Evolutionary conservation across 305 asterid genomes (phyloP), one percentile per base, ranked within the genome.

Genomic region (Fraxinus paxiana): DNA sequence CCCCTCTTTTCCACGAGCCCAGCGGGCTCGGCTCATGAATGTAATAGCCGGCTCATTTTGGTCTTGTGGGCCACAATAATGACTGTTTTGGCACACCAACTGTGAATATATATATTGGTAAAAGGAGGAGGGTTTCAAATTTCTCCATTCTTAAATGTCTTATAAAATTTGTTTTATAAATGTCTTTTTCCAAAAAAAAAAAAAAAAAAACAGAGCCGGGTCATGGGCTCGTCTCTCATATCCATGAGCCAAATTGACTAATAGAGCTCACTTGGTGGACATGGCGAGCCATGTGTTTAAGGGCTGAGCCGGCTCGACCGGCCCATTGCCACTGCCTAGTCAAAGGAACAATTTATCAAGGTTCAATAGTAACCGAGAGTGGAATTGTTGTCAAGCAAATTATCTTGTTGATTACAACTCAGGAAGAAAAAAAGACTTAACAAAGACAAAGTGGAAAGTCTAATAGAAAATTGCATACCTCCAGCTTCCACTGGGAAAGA

Each of bases 401-500:
- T 24, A 28, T 26, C 37, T 10, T 28, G 18, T 26, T 5, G 20
- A 26, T 22, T 10, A 6, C n/a, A 2, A 10, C 33, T 24, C 67
- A n/a, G 2, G 17, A 10, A 24, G 15, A 56, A 56, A 56, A 56
- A 20, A 1, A 37, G 28, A 8, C 3, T 54, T 28, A n/a, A 51
- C 18, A n/a, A 6, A 43, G 54, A 56, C 67, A 56, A 6, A n/a
- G 22, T 56, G 9, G 1, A 61, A 59, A 24, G 24, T 22, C 31
- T 63, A 24, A 61, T 5, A 26, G 73, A 67, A 67, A 67, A 2
- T 12, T 28, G 73, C 73, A 67, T 85, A 93, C 98, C 98, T 90
- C 92, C 76, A 88, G 79, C 85, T 87, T 89, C 98, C 98, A 93
- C 48, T 77, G 82, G 18, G 81, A 82, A 18, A 93, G 67, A 1